A percentile compares a stretch with the other conserved stretches of the same genome.
These are phyloP conservation scores for Penicillium odoratum DNA, from an alignment of 495 filamentous ascomycete genomes.

Conservation along the genomic window DNA sequence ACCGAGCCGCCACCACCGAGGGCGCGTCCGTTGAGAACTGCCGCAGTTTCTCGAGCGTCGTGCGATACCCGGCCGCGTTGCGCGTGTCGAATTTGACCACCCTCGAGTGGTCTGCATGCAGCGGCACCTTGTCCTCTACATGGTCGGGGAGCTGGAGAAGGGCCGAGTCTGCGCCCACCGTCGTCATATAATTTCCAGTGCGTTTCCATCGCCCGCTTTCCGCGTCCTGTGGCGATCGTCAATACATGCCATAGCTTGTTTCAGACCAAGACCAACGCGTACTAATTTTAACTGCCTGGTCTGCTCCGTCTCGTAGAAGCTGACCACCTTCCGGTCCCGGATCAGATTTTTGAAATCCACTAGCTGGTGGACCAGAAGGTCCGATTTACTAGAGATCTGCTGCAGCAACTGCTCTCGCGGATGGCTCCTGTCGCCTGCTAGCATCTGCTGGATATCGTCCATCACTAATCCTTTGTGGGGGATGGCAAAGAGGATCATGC, in stretches of 20 bases:
- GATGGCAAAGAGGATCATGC: conserved; percentile 34
- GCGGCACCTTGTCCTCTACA: conserved; percentile 19
- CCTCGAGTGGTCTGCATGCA: conserved; percentile 16
- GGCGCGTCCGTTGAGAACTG: conserved; percentile 18
- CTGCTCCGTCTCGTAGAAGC: conserved; percentile 34
- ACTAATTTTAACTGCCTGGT: conserved; percentile 23
- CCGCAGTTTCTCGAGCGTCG: conserved; percentile 13
- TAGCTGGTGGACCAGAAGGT: conserved; percentile 18
- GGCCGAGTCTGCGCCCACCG: conserved; percentile 13
- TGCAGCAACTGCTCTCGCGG: conserved; percentile 24
- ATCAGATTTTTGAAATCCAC: conserved; percentile 29
- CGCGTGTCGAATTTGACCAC: conserved; percentile 18
- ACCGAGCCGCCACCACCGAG: conserved; percentile 17
- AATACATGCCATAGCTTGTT: conserved; percentile 14
- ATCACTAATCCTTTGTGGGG: conserved; percentile 34
- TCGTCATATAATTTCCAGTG: conserved; percentile 18
- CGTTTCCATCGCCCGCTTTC: conserved; percentile 23
- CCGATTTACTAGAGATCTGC: conserved; percentile 22
- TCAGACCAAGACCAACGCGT: conserved; percentile 6
- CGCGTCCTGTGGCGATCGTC: conserved; percentile 15
- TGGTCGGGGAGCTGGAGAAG: conserved; percentile 19
- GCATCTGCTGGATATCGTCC: conserved; percentile 32
- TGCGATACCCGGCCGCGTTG: conserved; percentile 16
- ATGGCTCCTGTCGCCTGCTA: conserved; percentile 24
- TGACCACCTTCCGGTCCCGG: conserved; percentile 29